These are phyloP conservation scores for Fusarium sarcochroum DNA, from an alignment of 2,329 filamentous ascomycete species.

Conservation along the genomic window DNA sequence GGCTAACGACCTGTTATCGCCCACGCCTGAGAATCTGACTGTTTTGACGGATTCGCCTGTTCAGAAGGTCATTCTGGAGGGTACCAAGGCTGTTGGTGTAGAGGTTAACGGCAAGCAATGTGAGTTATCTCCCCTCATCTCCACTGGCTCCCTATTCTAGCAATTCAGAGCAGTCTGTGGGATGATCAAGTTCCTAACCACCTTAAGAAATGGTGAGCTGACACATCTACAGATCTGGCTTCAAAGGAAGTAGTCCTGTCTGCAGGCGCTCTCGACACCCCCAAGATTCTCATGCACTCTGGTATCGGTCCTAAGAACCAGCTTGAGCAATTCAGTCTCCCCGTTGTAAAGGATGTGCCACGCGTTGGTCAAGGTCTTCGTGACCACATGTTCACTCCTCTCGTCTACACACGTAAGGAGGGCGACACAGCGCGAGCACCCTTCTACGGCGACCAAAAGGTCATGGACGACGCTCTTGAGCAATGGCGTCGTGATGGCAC, in stretches of 20 bases:
- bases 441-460: slow-evolving; percentile 61
- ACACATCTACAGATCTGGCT: slow-evolving; percentile 47
- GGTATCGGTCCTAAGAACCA: slow-evolving; percentile 37
- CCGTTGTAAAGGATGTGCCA: slow-evolving; percentile 50
- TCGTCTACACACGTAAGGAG: slow-evolving; percentile 57
- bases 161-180: background rate
- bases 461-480: slow-evolving; percentile 60
- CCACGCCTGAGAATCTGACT: slow-evolving; percentile 60
- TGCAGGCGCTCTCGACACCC: slow-evolving; percentile 59
- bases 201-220: background rate
- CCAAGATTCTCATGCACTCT: slow-evolving; percentile 59
- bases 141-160: background rate
- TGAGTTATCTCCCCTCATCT: background rate
- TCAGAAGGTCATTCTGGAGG: slow-evolving; percentile 37
- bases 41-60: slow-evolving; percentile 37
- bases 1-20: slow-evolving; percentile 63
- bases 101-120: slow-evolving; percentile 37
- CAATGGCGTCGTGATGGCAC: slow-evolving; percentile 63
- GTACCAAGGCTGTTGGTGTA: slow-evolving; percentile 36
- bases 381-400: slow-evolving; percentile 57
- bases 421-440: slow-evolving; percentile 58
- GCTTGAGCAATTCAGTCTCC: slow-evolving; percentile 28
- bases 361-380: slow-evolving; percentile 58
- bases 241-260: slow-evolving; percentile 61
- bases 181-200: too few relatives aligned